These are phyloP conservation scores for Cyamopsis tetragonoloba DNA, from an alignment of 306 rosid species.

Conservation along the genomic window DNA sequence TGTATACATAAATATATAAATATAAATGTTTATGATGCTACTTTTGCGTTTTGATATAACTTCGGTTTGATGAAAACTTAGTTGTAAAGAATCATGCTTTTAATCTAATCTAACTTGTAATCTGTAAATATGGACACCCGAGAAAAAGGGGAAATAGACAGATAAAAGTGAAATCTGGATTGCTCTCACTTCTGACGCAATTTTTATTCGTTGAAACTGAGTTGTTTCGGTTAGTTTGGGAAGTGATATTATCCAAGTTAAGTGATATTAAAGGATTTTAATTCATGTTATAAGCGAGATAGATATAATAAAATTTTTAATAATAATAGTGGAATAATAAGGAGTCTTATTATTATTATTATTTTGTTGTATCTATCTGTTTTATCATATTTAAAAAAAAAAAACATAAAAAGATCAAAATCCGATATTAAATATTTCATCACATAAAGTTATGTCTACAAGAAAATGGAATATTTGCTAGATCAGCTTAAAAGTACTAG, in stretches of 20 bases:
- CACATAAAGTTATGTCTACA: no score
- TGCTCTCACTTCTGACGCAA: conserved; percentile 33
- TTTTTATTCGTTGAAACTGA: conserved; percentile 36
- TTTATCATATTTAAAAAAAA: no score
- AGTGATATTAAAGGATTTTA: neutral
- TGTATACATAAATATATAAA: neutral
- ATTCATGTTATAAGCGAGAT: no score
- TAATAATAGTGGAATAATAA: no score
- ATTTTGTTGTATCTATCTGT: no score
- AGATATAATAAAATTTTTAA: no score
- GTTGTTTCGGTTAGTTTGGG: conserved; percentile 31
- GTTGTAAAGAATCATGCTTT: conserved; percentile 31
- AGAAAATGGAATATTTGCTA: neutral
- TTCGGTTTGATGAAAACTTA: conserved; percentile 29
- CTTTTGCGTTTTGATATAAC: conserved; percentile 30
- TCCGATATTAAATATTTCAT: no score
- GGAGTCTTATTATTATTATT: no score
- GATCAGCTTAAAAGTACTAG: neutral
- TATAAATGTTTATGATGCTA: neutral
- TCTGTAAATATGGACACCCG: neutral
- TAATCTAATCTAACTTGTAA: conserved; percentile 18
- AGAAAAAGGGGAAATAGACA: neutral
- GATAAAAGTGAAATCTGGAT: conserved; percentile 12
- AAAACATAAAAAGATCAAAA: no score
- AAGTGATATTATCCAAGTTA: conserved; percentile 18